Evolutionary conservation across 1,284 basidiomycete genomes (phyloP).

Genomic region (Apiotrichum gamsii): DNA sequence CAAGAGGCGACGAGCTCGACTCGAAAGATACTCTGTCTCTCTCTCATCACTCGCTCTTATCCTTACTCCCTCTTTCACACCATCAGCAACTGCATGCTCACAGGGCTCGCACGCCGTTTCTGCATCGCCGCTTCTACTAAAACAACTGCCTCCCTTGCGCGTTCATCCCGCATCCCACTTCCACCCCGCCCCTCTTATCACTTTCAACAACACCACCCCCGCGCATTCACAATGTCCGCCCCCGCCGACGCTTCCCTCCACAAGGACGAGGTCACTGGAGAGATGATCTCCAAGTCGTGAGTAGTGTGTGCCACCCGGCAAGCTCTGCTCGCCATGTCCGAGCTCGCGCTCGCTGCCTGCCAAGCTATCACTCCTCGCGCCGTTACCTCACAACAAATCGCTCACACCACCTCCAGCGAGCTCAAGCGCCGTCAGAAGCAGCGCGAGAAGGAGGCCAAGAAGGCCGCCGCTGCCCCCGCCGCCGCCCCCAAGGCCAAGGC

Average conservation of each 20-base stretch:
- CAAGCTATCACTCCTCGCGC: not conserved
- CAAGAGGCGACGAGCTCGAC: not conserved
- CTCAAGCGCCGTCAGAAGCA: conserved; percentile 84
- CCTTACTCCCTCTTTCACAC: not conserved
- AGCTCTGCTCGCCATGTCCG: too few species aligned
- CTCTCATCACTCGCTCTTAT: not conserved
- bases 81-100: conserved; percentile 17
- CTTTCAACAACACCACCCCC: too few species aligned
- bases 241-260: conserved; percentile 39
- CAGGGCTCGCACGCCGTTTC: conserved; percentile 2
- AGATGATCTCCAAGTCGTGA: conserved; percentile 90
- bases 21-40: not conserved
- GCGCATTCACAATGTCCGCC: conserved; percentile 43
- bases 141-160: too few species aligned
- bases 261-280: conserved; percentile 78
- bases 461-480: conserved; percentile 59
- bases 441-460: conserved; percentile 74
- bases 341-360: conserved; percentile 16
- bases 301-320: too few species aligned
- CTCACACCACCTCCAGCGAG: conserved; percentile 57
- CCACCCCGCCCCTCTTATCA: not conserved
- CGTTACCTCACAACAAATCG: not conserved
- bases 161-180: not conserved
- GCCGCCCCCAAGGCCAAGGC: conserved; percentile 23
- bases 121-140: too few species aligned